Evolutionary conservation across 2,329 filamentous ascomycete species (phyloP).

Genomic region (Clarireedia paspali): DNA sequence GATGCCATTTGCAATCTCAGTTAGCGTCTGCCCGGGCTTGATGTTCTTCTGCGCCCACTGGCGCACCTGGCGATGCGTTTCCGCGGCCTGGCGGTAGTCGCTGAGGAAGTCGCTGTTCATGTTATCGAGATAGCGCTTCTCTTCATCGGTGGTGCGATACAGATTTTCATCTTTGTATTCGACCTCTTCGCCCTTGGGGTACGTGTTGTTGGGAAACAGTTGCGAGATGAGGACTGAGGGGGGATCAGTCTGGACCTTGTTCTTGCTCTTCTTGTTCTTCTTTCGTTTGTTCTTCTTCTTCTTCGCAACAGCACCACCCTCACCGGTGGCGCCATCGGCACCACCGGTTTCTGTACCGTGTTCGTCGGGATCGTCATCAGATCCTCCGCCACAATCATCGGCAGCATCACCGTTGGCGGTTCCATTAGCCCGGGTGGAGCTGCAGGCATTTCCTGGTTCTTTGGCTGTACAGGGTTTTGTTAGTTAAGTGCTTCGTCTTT

Average conservation of each 20-base stretch:
- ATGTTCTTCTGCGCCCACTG: conserved; percentile 76
- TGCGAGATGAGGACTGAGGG: conserved; percentile 67
- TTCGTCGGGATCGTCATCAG: too few species aligned
- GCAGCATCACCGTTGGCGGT: too few species aligned
- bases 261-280: conserved; percentile 64
- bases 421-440: too few species aligned
- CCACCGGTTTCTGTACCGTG: too few species aligned
- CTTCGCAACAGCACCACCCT: conserved; percentile 31
- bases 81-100: conserved; percentile 76
- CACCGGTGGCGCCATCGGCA: conserved; percentile 25
- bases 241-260: conserved; percentile 69
- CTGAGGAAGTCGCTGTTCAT: conserved; percentile 71
- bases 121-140: conserved; percentile 75
- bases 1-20: conserved; percentile 79
- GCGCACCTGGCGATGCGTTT: conserved; percentile 81
- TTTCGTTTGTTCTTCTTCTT: conserved; percentile 61
- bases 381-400: too few species aligned
- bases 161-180: conserved; percentile 72
- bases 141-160: conserved; percentile 73
- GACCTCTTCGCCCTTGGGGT: conserved; percentile 70
- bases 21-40: conserved; percentile 72
- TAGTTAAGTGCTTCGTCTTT: too few species aligned
- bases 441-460: too few species aligned
- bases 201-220: conserved; percentile 64
- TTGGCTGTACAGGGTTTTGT: too few species aligned